Base-by-base conservation (phyloP, 2,329 filamentous ascomycete species). In the Cladophialophora carrionii region DNA sequence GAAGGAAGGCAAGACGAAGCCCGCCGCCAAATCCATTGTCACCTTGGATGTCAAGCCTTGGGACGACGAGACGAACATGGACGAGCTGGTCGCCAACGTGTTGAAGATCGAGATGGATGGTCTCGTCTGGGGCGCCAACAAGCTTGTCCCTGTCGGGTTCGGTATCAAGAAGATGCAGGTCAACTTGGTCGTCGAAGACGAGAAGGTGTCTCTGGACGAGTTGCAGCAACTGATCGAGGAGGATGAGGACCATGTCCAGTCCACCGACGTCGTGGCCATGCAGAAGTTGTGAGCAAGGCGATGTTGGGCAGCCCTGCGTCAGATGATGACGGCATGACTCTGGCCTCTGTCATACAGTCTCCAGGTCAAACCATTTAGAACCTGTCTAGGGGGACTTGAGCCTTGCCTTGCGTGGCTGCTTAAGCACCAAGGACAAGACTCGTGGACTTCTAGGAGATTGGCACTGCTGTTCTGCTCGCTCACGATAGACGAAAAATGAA, bases 151-250 rank as follows among this genome's bases (percentile, higher is more conserved):
- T 72, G 89, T 99, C 75, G 94, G 93, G 76, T 99, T 91, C 86
- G 95, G 95, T 85, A 96, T 99, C 85, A 95, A 91, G 87, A 98
- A 98, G 88, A 88, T 99, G 71, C 94, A 98, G 87, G 96, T 99
- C 85, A 98, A 91, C 89, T 82, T 98, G 73, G 92, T 98, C 74
- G 84, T 98, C 71, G 95, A 98, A 85, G 95, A 99, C 79, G 94
- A 98, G 72, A 97, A 97, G 87, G 80, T 99, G 77, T 93, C 91
- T 72, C 79, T 91, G 71, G 87, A 89, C 73, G 94, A 97, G 70
- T 88, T 99, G 73, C 87, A 96, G 85, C 88, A 91, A 78, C 76
- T 90, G 84, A 96, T 98, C 75, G 86, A 87, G 76, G 91, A 86
- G 73, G 86, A 93, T 75, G 95, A 98, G 84, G 95, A 99, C 79